Percentiles rank a stretch among this genome's conserved stretches.
Conservation (phyloP, 176 grass and related monocot genomes). For the Oryza coarctata region DNA sequence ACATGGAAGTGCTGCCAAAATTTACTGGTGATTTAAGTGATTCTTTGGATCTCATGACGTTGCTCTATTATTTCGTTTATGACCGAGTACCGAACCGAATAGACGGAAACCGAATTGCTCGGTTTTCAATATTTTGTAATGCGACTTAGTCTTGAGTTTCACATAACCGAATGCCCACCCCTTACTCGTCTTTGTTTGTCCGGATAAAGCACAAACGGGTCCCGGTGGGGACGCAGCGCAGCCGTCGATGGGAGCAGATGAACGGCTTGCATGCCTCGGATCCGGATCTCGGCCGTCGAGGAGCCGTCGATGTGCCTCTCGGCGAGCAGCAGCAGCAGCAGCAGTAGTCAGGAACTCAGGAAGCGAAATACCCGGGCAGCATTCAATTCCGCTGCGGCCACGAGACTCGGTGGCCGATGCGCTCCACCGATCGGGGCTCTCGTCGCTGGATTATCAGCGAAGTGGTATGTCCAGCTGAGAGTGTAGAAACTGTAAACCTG, state of each 20-base stretch:
- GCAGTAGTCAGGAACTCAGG: background rate
- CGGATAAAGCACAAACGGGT: background rate
- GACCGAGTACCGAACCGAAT: too few species aligned
- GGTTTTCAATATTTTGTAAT: too few species aligned
- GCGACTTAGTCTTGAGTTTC: too few species aligned
- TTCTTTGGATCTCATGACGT: too few species aligned
- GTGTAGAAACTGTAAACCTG: background rate
- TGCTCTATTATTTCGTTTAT: too few species aligned
- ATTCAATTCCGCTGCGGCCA: conserved; percentile 29
- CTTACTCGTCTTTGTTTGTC: background rate
- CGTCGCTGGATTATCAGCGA: background rate
- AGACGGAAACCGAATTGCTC: too few species aligned
- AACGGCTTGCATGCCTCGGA: background rate
- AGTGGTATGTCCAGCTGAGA: background rate
- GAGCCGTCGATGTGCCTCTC: too few species aligned
- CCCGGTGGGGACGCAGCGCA: background rate
- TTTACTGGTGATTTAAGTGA: too few species aligned
- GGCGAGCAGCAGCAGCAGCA: background rate
- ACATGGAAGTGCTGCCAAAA: too few species aligned
- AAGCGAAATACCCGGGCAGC: conserved; percentile 44
- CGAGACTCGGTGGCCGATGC: background rate
- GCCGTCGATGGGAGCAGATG: background rate
- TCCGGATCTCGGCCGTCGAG: background rate
- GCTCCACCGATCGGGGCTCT: background rate
- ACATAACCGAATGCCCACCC: too few species aligned